These are phyloP conservation scores for Hypoxylon sp. DNA, from an alignment of 2,329 filamentous ascomycete genomes.

Conservation along the genomic window DNA sequence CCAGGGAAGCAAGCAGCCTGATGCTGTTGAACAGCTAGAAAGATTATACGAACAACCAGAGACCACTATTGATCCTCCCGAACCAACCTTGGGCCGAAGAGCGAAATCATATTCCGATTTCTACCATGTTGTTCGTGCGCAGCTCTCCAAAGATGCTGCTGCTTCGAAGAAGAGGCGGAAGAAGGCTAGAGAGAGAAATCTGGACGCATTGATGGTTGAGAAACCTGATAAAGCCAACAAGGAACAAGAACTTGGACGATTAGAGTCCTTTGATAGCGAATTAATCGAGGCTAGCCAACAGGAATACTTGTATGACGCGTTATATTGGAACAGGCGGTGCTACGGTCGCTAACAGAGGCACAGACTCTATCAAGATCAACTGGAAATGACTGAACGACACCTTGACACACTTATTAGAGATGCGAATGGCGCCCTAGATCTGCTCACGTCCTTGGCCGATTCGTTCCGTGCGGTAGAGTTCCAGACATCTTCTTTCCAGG, in stretches of 20 bases:
- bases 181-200: slow-evolving; percentile 62
- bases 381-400: slow-evolving; percentile 84
- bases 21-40: slow-evolving; percentile 69
- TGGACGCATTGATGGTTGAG: slow-evolving; percentile 65
- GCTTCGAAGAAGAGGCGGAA: slow-evolving; percentile 58
- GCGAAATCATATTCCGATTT: slow-evolving; percentile 86
- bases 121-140: slow-evolving; percentile 73
- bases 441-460: slow-evolving; percentile 83
- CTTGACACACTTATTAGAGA: slow-evolving; percentile 83
- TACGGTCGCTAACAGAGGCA: slow-evolving; percentile 50
- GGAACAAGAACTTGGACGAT: slow-evolving; percentile 45
- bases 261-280: slow-evolving; percentile 76
- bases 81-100: slow-evolving; percentile 75
- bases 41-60: slow-evolving; percentile 72
- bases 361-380: slow-evolving; percentile 84
- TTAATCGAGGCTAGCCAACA: slow-evolving; percentile 87
- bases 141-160: slow-evolving; percentile 67
- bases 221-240: slow-evolving; percentile 49
- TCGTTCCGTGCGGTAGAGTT: slow-evolving; percentile 90
- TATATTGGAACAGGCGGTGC: slow-evolving; percentile 5
- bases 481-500: slow-evolving; percentile 93
- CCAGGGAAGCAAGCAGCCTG: slow-evolving; percentile 69
- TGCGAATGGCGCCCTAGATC: slow-evolving; percentile 80
- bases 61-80: slow-evolving; percentile 72
- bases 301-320: slow-evolving; percentile 78